Base-by-base conservation (phyloP, 2,329 filamentous ascomycete species). In the Fusarium subtropicale region DNA sequence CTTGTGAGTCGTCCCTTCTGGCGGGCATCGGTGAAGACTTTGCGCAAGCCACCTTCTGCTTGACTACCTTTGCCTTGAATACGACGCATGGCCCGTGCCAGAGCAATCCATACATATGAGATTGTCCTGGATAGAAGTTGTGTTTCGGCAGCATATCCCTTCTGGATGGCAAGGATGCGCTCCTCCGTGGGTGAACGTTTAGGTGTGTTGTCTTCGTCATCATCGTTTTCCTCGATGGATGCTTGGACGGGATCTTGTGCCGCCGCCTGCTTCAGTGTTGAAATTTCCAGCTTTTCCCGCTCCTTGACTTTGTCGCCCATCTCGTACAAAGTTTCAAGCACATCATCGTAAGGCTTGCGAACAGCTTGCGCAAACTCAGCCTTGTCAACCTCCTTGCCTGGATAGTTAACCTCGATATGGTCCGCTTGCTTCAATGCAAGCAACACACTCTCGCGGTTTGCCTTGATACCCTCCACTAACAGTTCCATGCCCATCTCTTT, bases 381-480 rank as follows among this genome's bases (percentile, higher is more conserved):
- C 76, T 93, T 87, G 66, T 94, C 91, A 18, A 87, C 89, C 75
- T 97, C 94, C 59, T 93, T 92, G 30, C 89, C 88, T 6, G 92
- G 87, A 26, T 92, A 90, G 7, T 90, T 92, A 16, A 90, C 86
- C 79, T 99, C 96, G 58, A 97, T 86, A 47, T 93, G 90, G 77
- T 98, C 95, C 7, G 92, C 94, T 73, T 93, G 91, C 79, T 93
- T 97, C 76, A 99, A 91, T 1, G 94, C 92, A 36, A 99, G 85
- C 57, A 99, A 82, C 60, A 94, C 94, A 75, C 93, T 97, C 80
- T 99, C 96, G 0, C 96, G 94, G 77, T 98, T 99, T 4, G 94
- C 94, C 30, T 88, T 86, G 60, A 97, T 91, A 34, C 96, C 96
- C 66, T 96, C 89, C 24, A 89, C 85, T 26, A 99, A 83, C 74